These are phyloP conservation scores for Aspergillus tanneri DNA, from an alignment of 2,329 filamentous ascomycete genomes.

Conservation along the genomic window DNA sequence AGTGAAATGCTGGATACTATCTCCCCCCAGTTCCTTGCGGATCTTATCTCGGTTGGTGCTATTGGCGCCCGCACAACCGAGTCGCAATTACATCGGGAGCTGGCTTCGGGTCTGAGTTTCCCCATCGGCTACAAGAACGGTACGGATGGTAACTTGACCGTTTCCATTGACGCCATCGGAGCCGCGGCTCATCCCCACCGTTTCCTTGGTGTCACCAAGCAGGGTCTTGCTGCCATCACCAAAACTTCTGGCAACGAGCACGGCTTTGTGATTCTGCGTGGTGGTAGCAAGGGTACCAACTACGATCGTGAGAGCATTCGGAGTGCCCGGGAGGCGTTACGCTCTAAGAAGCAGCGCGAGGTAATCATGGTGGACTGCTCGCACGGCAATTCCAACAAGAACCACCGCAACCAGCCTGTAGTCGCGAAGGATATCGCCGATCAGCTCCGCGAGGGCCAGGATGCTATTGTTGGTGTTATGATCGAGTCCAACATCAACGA, in stretches of 20 bases:
- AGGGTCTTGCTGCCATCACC: constrained; percentile 91
- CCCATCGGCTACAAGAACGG: constrained; percentile 99
- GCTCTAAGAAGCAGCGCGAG: constrained; percentile 78
- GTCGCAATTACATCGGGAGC: constrained; percentile 91
- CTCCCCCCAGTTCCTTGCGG: constrained; percentile 94
- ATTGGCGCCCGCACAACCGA: constrained; percentile 96
- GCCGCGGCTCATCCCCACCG: constrained; percentile 68
- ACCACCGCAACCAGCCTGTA: constrained; percentile 95
- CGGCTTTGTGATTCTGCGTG: constrained; percentile 93
- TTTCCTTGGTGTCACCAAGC: constrained; percentile 98
- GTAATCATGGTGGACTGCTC: constrained; percentile 99
- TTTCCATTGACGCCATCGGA: constrained; percentile 95
- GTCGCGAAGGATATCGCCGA: constrained; percentile 79
- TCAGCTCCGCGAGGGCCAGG: constrained; percentile 84
- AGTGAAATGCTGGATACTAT: constrained; percentile 99
- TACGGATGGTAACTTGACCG: constrained; percentile 85
- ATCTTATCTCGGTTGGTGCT: constrained; percentile 91
- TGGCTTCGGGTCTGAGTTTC: constrained; percentile 93
- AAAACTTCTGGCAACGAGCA: constrained; percentile 92
- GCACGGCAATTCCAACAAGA: constrained; percentile 95
- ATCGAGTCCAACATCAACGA: constrained; percentile 98
- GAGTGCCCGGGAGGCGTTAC: constrained; percentile 72
- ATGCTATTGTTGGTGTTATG: constrained; percentile 92
- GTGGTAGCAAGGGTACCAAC: constrained; percentile 89
- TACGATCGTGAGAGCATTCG: constrained; percentile 84